Evolutionary conservation across 164 flowering plant genomes (phyloP), one percentile per base, ranked within the genome.

Genomic region (Magnolia sinica): DNA sequence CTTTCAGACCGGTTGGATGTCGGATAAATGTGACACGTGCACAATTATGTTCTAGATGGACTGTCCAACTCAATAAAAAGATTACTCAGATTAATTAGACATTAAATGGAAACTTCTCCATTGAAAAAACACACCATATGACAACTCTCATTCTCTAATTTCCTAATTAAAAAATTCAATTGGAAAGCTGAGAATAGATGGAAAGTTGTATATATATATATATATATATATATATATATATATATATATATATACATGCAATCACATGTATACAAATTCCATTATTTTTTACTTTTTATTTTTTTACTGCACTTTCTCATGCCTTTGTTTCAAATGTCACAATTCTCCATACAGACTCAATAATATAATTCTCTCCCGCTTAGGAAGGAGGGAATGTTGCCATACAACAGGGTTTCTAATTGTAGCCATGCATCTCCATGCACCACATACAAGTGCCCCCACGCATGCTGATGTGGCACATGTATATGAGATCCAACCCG

Each of bases 41-140:
- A 37, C 7, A 37, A 0, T 37, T 37, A 37, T 37, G 45, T 37
- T 37, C 45, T 37, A 37, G 45, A 37, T 37, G 45, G 45, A 37
- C 45, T 3, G 45, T 37, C 7, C 45, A 37, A 37, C 45, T 37
- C 7, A 0, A 2, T 37, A 37, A 37, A 37, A 37, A 16, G 22
- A 9, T 29, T 65, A 19, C 64, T 65, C n/a, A n/a, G n/a, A n/a
- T n/a, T n/a, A n/a, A n/a, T 65, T 20, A 29, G 68, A 23, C 68
- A 65, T 65, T 19, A 63, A 8, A 63, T 63, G 65, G 23, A 63
- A 63, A 63, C 23, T 63, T 37, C 61, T 55, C 69, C 16, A 7
- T 68, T 29, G 7, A 37, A 68, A 68, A n/a, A 55, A 13, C 71
- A 24, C 13, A 68, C 71, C 71, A 68, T 68, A 50, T 29, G n/a